Evolutionary conservation across 305 asterid species (phyloP).

Genomic region (Rubia balearica): DNA sequence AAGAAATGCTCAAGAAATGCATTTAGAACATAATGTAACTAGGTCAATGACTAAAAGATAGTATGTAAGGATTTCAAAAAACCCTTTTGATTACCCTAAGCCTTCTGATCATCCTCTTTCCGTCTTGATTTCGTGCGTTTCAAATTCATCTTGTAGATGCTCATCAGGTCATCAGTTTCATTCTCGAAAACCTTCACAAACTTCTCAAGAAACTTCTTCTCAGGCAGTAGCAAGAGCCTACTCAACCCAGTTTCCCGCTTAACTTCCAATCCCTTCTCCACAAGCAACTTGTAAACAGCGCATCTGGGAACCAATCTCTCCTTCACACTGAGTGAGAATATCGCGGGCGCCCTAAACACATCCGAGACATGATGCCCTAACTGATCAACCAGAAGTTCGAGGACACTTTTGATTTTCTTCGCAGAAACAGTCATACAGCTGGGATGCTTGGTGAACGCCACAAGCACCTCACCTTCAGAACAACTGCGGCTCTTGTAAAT

Average conservation of each 20-base stretch:
- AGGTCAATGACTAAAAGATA: neutral
- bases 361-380: slow-evolving; percentile 23
- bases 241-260: slow-evolving; percentile 12
- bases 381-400: slow-evolving; percentile 30
- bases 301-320: slow-evolving; percentile 34
- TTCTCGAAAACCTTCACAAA: slow-evolving; percentile 20
- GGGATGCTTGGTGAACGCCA: slow-evolving; percentile 25
- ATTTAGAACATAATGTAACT: neutral
- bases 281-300: slow-evolving; percentile 23
- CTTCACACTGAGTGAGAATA: slow-evolving; percentile 28
- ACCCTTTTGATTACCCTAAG: neutral
- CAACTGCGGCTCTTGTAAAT: slow-evolving; percentile 26
- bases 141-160: slow-evolving; percentile 14
- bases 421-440: slow-evolving; percentile 17
- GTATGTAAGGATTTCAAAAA: neutral
- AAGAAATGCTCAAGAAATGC: neutral
- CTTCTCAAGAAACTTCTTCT: slow-evolving; percentile 22
- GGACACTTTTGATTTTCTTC: slow-evolving; percentile 21
- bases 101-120: neutral
- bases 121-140: too few species aligned
- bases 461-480: slow-evolving; percentile 25
- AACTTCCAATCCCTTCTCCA: slow-evolving; percentile 24
- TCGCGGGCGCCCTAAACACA: slow-evolving; percentile 19
- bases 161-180: slow-evolving; percentile 23
- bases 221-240: slow-evolving; percentile 11